Evolutionary conservation across 306 rosid species (phyloP).

Genomic region (cucumber (Cucumis sativus)): DNA sequence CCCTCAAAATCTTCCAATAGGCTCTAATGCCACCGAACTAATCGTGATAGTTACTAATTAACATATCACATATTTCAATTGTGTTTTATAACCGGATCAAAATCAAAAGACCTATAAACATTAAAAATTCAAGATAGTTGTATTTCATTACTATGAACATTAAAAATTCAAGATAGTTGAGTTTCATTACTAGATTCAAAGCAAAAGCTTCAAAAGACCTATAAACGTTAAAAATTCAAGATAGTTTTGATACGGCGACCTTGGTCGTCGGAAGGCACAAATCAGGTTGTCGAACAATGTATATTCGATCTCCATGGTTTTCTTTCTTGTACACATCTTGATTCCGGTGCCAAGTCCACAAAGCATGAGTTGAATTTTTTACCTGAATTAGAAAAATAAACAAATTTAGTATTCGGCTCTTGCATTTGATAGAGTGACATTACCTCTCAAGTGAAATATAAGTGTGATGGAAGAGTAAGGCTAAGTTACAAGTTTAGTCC

Average conservation of each 20-base stretch:
- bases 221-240: neutral
- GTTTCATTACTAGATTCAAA: neutral
- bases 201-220: neutral
- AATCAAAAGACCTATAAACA: neutral
- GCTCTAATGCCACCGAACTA: neutral
- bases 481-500: no score
- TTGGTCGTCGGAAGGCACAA: conserved; percentile 36
- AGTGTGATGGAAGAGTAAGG: neutral
- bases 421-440: neutral
- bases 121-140: neutral
- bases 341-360: conserved; percentile 94
- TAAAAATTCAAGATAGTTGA: neutral
- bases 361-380: conserved; percentile 62
- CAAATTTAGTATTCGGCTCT: neutral
- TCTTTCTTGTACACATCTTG: conserved; percentile 56
- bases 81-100: neutral
- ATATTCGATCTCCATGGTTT: conserved; percentile 60
- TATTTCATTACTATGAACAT: neutral
- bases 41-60: neutral
- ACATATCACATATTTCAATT: neutral
- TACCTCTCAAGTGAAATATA: neutral
- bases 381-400: conserved; percentile 37
- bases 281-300: conserved; percentile 65
- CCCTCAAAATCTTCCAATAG: neutral
- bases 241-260: conserved; percentile 15